Evolutionary conservation across 2,329 filamentous ascomycete genomes (phyloP).

Genomic region (Zopfia rhizophila): DNA sequence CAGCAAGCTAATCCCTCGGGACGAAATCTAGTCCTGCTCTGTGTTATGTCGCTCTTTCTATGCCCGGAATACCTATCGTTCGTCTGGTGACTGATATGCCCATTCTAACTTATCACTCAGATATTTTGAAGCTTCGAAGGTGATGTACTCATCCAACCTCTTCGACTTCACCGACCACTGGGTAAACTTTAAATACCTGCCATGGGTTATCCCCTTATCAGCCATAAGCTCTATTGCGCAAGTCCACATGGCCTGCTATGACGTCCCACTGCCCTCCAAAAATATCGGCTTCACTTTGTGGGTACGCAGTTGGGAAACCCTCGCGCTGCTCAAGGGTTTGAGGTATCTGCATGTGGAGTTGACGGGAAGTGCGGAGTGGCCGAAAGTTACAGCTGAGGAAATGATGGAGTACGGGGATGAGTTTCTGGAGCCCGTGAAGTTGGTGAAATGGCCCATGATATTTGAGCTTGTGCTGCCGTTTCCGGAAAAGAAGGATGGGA

Average conservation of each 20-base stretch:
- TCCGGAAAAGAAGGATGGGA: slow-evolving; percentile 1
- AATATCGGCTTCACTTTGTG: slow-evolving; percentile 4
- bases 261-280: background rate
- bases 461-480: slow-evolving; percentile 3
- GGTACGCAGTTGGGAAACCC: slow-evolving; percentile 13
- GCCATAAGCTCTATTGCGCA: slow-evolving; percentile 2
- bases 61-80: too few relatives aligned
- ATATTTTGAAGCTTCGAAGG: slow-evolving; percentile 11
- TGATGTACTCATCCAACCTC: slow-evolving; percentile 9
- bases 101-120: slow-evolving; percentile 6
- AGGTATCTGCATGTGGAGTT: slow-evolving; percentile 13
- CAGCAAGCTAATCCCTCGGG: too few relatives aligned
- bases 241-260: slow-evolving; percentile 5
- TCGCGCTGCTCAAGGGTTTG: slow-evolving; percentile 7
- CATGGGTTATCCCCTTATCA: slow-evolving; percentile 12
- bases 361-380: background rate
- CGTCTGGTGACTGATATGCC: too few relatives aligned
- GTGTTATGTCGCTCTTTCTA: too few relatives aligned
- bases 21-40: too few relatives aligned
- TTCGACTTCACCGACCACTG: slow-evolving; percentile 20
- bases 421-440: slow-evolving; percentile 10
- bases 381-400: background rate
- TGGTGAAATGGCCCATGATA: slow-evolving; percentile 1
- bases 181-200: slow-evolving; percentile 6
- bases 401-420: slow-evolving; percentile 9